Percentiles rank a stretch among this genome's conserved stretches.
phyloP scores from a whole-genome alignment of 176 grass and related monocot species.

The Olyra latifolia region DNA sequence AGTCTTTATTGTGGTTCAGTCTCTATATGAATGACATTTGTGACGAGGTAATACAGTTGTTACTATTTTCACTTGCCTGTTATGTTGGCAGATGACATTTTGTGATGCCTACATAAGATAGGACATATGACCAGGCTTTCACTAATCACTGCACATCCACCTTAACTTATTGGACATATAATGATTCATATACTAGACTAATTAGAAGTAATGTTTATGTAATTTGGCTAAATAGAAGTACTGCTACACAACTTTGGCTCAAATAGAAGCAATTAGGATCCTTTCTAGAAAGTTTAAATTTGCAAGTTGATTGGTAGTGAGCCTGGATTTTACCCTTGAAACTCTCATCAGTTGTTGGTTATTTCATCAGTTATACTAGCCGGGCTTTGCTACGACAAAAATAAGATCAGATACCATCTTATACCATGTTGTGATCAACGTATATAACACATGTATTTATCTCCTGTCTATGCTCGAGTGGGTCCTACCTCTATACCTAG shows the following conservation, averaged over 20 bases:
- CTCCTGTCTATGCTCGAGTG: no score
- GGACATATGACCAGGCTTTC: not conserved
- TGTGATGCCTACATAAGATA: not conserved
- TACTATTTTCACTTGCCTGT: conserved; percentile 12
- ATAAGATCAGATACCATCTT: no score
- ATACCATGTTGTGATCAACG: no score
- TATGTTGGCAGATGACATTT: not conserved
- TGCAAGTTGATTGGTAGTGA: conserved; percentile 3
- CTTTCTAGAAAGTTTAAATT: conserved; percentile 21
- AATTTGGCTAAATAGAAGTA: not conserved
- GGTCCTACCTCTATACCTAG: no score
- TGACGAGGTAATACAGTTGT: conserved; percentile 58
- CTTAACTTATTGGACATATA: conserved; percentile 10
- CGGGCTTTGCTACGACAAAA: no score
- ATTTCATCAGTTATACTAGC: not conserved
- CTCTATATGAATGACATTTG: conserved; percentile 97
- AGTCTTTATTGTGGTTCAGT: conserved; percentile 86
- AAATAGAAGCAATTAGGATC: not conserved
- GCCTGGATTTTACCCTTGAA: conserved; percentile 1
- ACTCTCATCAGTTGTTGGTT: not conserved
- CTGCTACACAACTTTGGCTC: conserved; percentile 1
- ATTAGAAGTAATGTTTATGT: not conserved
- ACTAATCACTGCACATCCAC: not conserved
- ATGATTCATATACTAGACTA: not conserved
- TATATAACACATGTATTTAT: no score